phyloP scores from a whole-genome alignment of 2,329 filamentous ascomycete species.

The Apiospora rasikravindrae region DNA sequence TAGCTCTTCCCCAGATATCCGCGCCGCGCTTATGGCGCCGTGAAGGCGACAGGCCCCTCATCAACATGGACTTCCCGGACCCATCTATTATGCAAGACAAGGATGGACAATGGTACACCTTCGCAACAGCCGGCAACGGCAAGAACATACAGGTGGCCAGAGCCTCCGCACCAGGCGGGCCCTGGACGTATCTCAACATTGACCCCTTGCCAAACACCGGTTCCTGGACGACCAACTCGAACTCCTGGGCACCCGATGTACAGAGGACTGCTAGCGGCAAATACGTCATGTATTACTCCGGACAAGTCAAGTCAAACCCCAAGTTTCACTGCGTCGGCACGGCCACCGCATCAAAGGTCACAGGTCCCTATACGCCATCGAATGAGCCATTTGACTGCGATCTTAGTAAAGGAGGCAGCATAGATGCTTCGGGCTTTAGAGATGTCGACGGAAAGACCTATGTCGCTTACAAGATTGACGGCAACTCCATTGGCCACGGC shows the following conservation, averaged over 20 bases:
- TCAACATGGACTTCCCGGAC: conserved; percentile 58
- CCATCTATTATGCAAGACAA: conserved; percentile 54
- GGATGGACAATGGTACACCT: conserved; percentile 61
- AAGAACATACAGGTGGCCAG: conserved; percentile 59
- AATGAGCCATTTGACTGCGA: conserved; percentile 58
- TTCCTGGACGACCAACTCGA: conserved; percentile 57
- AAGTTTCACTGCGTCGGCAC: conserved; percentile 63
- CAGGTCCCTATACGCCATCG: conserved; percentile 59
- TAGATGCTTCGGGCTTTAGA: conserved; percentile 65
- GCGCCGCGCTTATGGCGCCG: background rate
- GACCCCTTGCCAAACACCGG: conserved; percentile 60
- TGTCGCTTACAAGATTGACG: conserved; percentile 70
- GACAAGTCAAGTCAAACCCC: conserved; percentile 44
- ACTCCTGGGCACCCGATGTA: conserved; percentile 69
- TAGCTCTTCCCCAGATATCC: background rate
- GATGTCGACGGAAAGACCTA: conserved; percentile 61
- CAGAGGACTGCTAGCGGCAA: conserved; percentile 52
- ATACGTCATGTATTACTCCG: conserved; percentile 67
- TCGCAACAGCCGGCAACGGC: conserved; percentile 58
- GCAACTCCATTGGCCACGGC: conserved; percentile 57
- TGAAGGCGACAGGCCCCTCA: conserved; percentile 23
- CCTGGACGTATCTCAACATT: conserved; percentile 53
- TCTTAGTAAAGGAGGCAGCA: conserved; percentile 60
- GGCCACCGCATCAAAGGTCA: conserved; percentile 51
- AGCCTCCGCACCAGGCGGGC: conserved; percentile 52